A percentile compares a stretch with the other conserved stretches of the same genome.
Evolutionary conservation across 495 filamentous ascomycete genomes (phyloP).

Genomic region (Lepraria neglecta): DNA sequence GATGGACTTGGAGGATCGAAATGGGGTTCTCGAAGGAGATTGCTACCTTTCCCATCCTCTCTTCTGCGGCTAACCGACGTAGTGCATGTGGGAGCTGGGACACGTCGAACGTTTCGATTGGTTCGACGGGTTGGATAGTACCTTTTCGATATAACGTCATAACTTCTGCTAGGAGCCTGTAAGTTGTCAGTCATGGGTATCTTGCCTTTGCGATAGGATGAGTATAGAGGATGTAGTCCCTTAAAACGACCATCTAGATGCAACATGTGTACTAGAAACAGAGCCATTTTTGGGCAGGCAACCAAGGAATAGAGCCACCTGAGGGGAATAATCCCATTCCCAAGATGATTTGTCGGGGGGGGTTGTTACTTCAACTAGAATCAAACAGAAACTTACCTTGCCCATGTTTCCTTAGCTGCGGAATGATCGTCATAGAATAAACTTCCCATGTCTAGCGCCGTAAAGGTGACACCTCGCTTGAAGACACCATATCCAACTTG

Average conservation of each 20-base stretch:
- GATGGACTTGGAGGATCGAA: conserved; percentile 1
- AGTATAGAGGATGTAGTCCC: too few species aligned
- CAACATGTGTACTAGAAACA: too few species aligned
- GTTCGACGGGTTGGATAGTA: background rate
- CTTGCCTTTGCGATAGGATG: too few species aligned
- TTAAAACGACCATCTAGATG: too few species aligned
- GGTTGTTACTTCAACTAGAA: too few species aligned
- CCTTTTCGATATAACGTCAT: background rate
- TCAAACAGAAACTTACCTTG: too few species aligned
- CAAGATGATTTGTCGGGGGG: too few species aligned
- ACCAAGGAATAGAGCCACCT: too few species aligned
- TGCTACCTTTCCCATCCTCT: background rate
- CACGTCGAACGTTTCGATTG: background rate
- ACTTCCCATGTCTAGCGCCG: conserved; percentile 1
- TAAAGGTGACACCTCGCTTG: conserved; percentile 30
- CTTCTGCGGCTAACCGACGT: background rate
- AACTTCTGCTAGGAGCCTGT: conserved; percentile 3
- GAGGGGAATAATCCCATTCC: too few species aligned
- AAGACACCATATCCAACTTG: conserved; percentile 5
- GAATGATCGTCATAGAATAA: conserved; percentile 5
- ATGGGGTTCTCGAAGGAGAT: background rate
- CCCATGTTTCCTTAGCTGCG: too few species aligned
- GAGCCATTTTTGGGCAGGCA: too few species aligned
- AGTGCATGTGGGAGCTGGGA: background rate
- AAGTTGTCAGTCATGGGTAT: background rate